phyloP scores from a whole-genome alignment of 345 rosid genomes.

The Mercurialis annua region DNA sequence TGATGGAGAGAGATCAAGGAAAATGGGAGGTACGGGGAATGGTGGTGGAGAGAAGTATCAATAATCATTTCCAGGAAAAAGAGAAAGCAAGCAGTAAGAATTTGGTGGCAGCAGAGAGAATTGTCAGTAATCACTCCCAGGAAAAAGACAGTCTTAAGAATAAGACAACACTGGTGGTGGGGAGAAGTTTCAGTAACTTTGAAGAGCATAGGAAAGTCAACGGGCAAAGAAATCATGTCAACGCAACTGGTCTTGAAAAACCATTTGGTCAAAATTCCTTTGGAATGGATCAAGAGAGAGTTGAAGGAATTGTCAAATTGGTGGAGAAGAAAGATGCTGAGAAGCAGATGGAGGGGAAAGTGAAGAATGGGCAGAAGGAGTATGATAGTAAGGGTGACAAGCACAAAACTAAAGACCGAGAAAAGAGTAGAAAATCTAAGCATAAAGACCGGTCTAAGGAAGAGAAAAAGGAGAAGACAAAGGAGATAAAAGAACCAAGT shows the following conservation, averaged over 20 bases:
- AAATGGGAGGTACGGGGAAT: constrained; percentile 27
- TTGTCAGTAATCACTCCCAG: constrained; percentile 16
- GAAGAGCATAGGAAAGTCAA: constrained; percentile 33
- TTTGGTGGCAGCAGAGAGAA: constrained; percentile 24
- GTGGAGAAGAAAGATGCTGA: constrained; percentile 38
- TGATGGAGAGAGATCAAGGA: constrained; percentile 20
- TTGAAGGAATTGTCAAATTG: constrained; percentile 28
- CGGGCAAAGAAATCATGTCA: constrained; percentile 23
- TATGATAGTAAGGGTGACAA: constrained; percentile 30
- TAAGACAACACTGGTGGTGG: constrained; percentile 26
- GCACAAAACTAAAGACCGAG: constrained; percentile 29
- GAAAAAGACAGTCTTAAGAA: constrained; percentile 30
- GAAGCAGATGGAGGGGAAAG: constrained; percentile 37
- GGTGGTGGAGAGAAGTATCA: constrained; percentile 19
- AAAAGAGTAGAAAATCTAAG: constrained; percentile 32
- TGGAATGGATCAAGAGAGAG: constrained; percentile 34
- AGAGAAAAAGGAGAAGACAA: constrained; percentile 39
- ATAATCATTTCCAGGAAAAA: constrained; percentile 22
- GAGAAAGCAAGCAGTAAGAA: constrained; percentile 31
- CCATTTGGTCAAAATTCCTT: constrained; percentile 22
- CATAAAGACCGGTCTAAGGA: constrained; percentile 35
- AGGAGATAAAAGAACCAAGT: constrained; percentile 30
- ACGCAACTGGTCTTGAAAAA: constrained; percentile 27
- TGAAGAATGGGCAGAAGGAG: constrained; percentile 34
- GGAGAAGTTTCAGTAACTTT: constrained; percentile 19